Evolutionary conservation across 441 rosid species (phyloP), one percentile per base, ranked within the genome.

Genomic region (Erysimum cheiri): DNA sequence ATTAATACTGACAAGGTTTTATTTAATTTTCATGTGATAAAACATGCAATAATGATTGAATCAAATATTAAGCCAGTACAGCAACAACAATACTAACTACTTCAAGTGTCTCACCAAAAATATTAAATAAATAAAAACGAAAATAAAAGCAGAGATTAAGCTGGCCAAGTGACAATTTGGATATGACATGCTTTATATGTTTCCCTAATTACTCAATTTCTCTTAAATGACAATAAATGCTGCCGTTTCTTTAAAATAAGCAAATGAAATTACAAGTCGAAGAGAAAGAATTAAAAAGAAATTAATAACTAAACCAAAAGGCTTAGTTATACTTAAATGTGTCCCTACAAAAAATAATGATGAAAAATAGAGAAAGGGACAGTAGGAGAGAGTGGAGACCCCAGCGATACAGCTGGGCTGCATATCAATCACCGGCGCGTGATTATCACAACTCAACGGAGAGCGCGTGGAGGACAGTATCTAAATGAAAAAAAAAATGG

Each of bases 401-500:
- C 78, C 73, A 74, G 78, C 78, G 43, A 33, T 28, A 68, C 77
- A 74, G 78, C 78, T 74, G 73, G 78, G 48, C 70, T 61, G 70
- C 78, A 74, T 61, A 36, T 62, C 78, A 74, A 44, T 74, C 69
- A 74, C 52, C 49, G 66, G 75, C 71, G 75, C 75, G 74, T 75
- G 35, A 2, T 0, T 0, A 17, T 35, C 43, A 74, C 69, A 6
- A 0, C 22, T 1, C 15, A 60, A 10, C 3, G 2, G 14, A 24
- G 0, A 2, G 57, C 65, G 74, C 70, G 71, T 58, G 73, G n/a
- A 37, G 0, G 3, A 26, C 13, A 15, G 4, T 61, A 37, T 68
- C 44, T 43, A 8, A 44, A 68, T 22, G 22, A 19, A 17, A 29
- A 5, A 22, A 39, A 29, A 55, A 37, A 46, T 11, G 2, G 36